Evolutionary conservation across 805 yeast genomes (phyloP).

Genomic region (Metschnikowia corniflorae): DNA sequence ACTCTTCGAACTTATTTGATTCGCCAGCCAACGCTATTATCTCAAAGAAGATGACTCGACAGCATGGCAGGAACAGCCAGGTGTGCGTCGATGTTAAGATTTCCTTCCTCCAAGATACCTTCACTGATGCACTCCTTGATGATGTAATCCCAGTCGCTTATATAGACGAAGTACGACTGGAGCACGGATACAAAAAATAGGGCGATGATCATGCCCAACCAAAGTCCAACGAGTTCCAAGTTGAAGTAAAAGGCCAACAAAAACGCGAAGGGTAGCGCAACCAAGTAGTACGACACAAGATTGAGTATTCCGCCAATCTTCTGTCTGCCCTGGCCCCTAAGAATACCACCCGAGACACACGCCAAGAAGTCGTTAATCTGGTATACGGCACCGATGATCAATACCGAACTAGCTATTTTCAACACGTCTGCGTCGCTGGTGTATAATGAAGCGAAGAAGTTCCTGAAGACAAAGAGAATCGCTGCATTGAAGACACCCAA

Average conservation of each 20-base stretch:
- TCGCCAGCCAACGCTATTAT: too few species aligned
- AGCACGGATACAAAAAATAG: constrained; percentile 37
- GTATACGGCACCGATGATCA: constrained; percentile 64
- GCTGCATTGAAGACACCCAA: constrained; percentile 33
- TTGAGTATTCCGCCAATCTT: constrained; percentile 59
- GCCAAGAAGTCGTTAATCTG: constrained; percentile 68
- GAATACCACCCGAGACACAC: constrained; percentile 70
- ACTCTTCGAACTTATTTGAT: not conserved
- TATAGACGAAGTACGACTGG: constrained; percentile 40
- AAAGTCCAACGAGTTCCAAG: constrained; percentile 43
- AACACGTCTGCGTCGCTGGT: constrained; percentile 60
- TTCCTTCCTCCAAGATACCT: constrained; percentile 38
- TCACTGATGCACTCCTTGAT: constrained; percentile 41
- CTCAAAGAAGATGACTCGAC: constrained; percentile 14
- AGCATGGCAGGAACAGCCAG: constrained; percentile 27
- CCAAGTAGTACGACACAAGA: constrained; percentile 52
- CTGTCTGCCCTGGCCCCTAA: constrained; percentile 77
- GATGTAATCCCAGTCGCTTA: constrained; percentile 42
- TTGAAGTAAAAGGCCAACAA: constrained; percentile 47
- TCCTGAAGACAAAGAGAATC: constrained; percentile 29
- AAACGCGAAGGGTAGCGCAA: constrained; percentile 62
- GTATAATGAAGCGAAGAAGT: constrained; percentile 43
- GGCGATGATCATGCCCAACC: constrained; percentile 40
- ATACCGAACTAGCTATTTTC: constrained; percentile 43
- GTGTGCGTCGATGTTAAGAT: constrained; percentile 28